Evolutionary conservation across 495 filamentous ascomycete species (phyloP).

Genomic region (Hypoxylon intermedium): DNA sequence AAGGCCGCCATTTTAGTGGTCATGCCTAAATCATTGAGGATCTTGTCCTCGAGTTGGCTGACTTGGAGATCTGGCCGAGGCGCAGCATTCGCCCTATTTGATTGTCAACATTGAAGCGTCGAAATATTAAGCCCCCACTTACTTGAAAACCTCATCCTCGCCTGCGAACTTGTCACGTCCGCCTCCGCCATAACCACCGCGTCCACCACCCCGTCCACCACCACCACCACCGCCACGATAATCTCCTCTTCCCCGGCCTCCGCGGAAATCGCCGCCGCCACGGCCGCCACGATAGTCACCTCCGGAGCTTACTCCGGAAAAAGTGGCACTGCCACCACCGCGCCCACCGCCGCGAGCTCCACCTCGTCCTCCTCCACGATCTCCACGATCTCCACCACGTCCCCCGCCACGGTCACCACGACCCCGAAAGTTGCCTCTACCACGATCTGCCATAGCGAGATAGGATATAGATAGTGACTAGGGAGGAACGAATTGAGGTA

Average conservation of each 20-base stretch:
- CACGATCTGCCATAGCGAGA: constrained; percentile 26
- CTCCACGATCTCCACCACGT: constrained; percentile 37
- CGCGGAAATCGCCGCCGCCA: constrained; percentile 7
- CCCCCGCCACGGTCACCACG: constrained; percentile 37
- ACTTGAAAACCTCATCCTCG: constrained; percentile 41
- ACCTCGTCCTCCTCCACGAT: constrained; percentile 36
- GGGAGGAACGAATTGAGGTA: neutral
- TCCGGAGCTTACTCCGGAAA: constrained; percentile 30
- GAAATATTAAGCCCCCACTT: constrained; percentile 16
- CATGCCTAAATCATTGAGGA: constrained; percentile 35
- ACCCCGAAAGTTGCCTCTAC: constrained; percentile 36
- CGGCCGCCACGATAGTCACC: constrained; percentile 36
- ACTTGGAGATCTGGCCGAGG: constrained; percentile 42
- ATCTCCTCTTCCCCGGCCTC: constrained; percentile 14
- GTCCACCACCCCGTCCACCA: constrained; percentile 22
- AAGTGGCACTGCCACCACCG: constrained; percentile 35
- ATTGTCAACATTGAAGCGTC: constrained; percentile 7
- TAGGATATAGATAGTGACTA: neutral
- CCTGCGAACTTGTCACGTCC: constrained; percentile 33
- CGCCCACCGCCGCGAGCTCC: constrained; percentile 25
- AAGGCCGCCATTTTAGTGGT: constrained; percentile 39
- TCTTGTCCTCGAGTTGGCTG: constrained; percentile 46
- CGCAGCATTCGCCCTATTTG: constrained; percentile 4
- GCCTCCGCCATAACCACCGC: constrained; percentile 31
- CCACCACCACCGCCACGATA: constrained; percentile 21